Conservation (phyloP, 2,329 filamentous ascomycete species). For the Phaeosphaeriaceae sp. region DNA sequence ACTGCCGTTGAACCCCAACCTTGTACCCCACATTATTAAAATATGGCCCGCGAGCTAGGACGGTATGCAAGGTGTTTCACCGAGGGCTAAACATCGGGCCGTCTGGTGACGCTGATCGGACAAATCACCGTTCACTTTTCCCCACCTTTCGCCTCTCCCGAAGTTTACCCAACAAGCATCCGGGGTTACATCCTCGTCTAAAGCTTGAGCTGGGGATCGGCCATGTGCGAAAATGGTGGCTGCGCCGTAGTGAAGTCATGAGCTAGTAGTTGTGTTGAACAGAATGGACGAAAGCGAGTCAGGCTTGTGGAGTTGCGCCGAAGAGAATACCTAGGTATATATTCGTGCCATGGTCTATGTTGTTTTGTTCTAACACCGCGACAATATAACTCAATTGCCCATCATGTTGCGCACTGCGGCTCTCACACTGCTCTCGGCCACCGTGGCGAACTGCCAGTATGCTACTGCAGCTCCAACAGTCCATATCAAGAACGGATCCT, state of each 20-base stretch:
- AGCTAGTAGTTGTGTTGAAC: background rate
- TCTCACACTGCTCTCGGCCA: constrained; percentile 19
- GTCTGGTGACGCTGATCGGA: background rate
- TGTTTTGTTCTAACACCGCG: background rate
- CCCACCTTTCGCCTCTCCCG: background rate
- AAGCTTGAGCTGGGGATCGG: background rate
- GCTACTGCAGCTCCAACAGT: constrained; percentile 37
- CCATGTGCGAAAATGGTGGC: background rate
- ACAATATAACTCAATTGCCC: background rate
- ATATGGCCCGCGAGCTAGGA: background rate
- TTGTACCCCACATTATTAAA: background rate
- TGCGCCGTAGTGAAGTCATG: background rate
- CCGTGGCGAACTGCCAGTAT: constrained; percentile 16
- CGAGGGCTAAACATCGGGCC: background rate
- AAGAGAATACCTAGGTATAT: constrained; percentile 2
- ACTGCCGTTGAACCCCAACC: background rate
- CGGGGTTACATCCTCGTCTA: background rate
- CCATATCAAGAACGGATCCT: constrained; percentile 53
- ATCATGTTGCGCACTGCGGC: constrained; percentile 23
- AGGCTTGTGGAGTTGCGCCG: background rate
- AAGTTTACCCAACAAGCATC: background rate
- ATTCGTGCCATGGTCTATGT: background rate
- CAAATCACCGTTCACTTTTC: background rate
- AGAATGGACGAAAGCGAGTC: background rate
- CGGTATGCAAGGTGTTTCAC: background rate